phyloP scores from a whole-genome alignment of 495 filamentous ascomycete genomes.

The Daldinia concentrica region DNA sequence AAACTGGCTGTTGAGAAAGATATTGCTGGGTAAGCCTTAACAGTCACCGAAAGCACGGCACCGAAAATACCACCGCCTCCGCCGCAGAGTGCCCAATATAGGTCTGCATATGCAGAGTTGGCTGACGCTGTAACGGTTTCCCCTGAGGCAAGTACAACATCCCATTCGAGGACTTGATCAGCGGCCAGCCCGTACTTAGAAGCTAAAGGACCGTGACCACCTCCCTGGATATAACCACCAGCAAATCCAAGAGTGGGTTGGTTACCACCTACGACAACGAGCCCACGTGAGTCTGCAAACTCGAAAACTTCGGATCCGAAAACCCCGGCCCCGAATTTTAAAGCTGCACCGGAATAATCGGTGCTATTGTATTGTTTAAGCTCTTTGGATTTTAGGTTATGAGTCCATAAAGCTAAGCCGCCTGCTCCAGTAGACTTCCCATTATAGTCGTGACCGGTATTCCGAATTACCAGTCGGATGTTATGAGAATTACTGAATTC shows the following conservation, averaged over 20 bases:
- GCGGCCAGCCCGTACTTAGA: not conserved
- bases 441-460: not conserved
- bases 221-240: not conserved
- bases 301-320: not conserved
- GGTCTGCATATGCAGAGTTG: not conserved
- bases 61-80: not conserved
- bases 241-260: not conserved
- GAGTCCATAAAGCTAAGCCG: not conserved
- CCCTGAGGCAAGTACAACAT: not conserved
- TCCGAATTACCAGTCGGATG: not conserved
- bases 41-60: not conserved
- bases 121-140: not conserved
- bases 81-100: not conserved
- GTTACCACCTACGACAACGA: not conserved
- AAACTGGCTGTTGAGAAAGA: not conserved
- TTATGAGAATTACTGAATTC: not conserved
- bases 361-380: not conserved
- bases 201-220: not conserved
- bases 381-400: not conserved
- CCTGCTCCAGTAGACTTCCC: not conserved
- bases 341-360: not conserved
- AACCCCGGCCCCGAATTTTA: not conserved
- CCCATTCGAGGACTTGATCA: not conserved
- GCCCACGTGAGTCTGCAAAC: not conserved
- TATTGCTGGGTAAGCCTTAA: not conserved